Base-by-base conservation (phyloP, 208 protist genomes). In the Wallacemonas sp. region DNA sequence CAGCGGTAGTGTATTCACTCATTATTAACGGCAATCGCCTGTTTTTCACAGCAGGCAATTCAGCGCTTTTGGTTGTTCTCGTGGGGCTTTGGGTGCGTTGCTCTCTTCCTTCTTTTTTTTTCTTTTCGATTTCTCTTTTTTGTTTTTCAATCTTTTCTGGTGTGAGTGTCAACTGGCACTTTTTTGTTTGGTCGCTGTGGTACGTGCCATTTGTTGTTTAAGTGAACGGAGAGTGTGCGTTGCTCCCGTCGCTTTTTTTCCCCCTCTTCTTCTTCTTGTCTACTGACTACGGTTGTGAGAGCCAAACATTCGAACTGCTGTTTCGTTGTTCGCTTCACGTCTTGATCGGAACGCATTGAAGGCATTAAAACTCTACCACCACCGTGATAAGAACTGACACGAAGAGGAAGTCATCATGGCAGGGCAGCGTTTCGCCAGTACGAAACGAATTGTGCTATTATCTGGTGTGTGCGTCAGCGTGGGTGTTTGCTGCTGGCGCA, bases 131-230 rank as follows among this genome's bases (percentile, higher is more conserved):
- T 5, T 51, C 26, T 70, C 21, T 76, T 62, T 66, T 28, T 27
- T 51, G 6, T 28, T 60, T 41, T 68, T 39, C 28, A 22, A 58
- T 26, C 24, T 31, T 58, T 41, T 69, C 15, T 75, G 8, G 47
- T 68, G 45, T 54, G 2, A n/a, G n/a, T n/a, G n/a, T n/a, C n/a
- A n/a, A n/a, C n/a, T n/a, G n/a, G n/a, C n/a, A n/a, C n/a, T n/a
- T n/a, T n/a, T n/a, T n/a, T n/a, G n/a, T n/a, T n/a, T n/a, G n/a
- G n/a, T n/a, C n/a, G n/a, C n/a, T n/a, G n/a, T n/a, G n/a, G n/a
- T n/a, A n/a, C n/a, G n/a, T n/a, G n/a, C n/a, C n/a, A n/a, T n/a
- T n/a, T n/a, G 67, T 9, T 39, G 4, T 27, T 39, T 58, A 0
- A 45, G 0, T 21, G 11, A n/a, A 58, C 44, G 0, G 8, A 24